Base-by-base conservation (phyloP, 2,329 filamentous ascomycete species). In the Pyrenophora graminea region DNA sequence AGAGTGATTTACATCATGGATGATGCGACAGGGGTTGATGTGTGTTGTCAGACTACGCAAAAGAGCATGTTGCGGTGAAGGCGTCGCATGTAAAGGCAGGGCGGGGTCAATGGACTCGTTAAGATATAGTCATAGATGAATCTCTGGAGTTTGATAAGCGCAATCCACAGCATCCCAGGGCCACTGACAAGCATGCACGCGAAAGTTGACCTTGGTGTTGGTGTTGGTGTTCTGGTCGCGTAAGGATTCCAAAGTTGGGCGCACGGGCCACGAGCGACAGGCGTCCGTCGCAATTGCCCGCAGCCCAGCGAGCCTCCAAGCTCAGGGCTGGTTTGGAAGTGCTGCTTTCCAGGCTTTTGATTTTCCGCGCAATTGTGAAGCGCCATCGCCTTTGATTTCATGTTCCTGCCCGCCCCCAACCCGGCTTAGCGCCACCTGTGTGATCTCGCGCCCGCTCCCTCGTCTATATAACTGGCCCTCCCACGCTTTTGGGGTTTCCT, bases 381-480 rank as follows among this genome's bases (percentile, higher is more conserved):
- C 39, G 38, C 21, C 58, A 45, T 54, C 48, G 45, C 39, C 46
- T 53, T 53, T 55, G 46, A 48, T 52, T 56, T 56, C 53, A 53
- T 58, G 55, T 53, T 61, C 54, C 54, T 43, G 19, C 43, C n/a
- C 43, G 47, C 48, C 64, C 64, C 64, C 53, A 56, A 61, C 47
- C 21, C 31, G 48, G 62, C 49, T 68, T 68, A 65, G 63, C 64
- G 63, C 58, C 52, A 39, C 56, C 44, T 40, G 46, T 63, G 58
- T 67, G 63, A 65, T 64, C 59, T 61, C 34, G 58, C 62, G 62
- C 47, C 63, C 61, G 52, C 61, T 32, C 52, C 39, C 52, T 57
- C 57, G 55, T 62, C 62, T 66, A 67, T 61, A 52, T 55, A 43
- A 51, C 51, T 42, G 37, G 45, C 48, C 51, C 55, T 56, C 62